These are phyloP conservation scores for Daldinia sp. DNA, from an alignment of 2,329 filamentous ascomycete genomes.

Conservation along the genomic window DNA sequence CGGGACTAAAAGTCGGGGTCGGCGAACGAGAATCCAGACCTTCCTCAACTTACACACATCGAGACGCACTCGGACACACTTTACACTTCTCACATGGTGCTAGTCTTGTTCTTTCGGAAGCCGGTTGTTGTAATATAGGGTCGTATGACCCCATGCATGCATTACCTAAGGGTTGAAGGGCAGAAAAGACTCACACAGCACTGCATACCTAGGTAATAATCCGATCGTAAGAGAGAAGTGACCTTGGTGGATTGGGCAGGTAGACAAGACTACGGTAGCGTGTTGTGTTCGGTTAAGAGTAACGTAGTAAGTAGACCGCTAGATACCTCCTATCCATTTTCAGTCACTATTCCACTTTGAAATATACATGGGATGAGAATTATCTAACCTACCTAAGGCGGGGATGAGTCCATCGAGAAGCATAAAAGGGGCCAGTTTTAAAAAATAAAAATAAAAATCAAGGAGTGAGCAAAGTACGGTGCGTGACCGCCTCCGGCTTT, in stretches of 20 bases:
- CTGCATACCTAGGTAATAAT: not conserved
- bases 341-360: too few relatives aligned
- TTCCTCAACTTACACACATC: conserved; percentile 11
- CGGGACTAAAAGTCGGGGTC: conserved; percentile 13
- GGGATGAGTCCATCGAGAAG: not conserved
- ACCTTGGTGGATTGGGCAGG: not conserved
- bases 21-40: conserved; percentile 15
- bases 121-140: not conserved
- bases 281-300: not conserved
- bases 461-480: conserved; percentile 14
- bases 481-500: conserved; percentile 29
- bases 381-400: too few relatives aligned
- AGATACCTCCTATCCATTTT: conserved; percentile 13
- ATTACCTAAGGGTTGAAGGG: not conserved
- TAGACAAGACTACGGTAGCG: not conserved
- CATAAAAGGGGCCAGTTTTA: not conserved
- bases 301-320: conserved; percentile 26
- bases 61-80: not conserved
- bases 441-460: too few relatives aligned
- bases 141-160: not conserved
- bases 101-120: not conserved
- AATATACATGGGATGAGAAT: conserved; percentile 14
- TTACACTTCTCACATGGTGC: not conserved
- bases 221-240: not conserved
- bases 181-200: not conserved